Evolutionary conservation across 176 grass and related monocot species (phyloP).

Genomic region (Bolboschoenus planiculmis): DNA sequence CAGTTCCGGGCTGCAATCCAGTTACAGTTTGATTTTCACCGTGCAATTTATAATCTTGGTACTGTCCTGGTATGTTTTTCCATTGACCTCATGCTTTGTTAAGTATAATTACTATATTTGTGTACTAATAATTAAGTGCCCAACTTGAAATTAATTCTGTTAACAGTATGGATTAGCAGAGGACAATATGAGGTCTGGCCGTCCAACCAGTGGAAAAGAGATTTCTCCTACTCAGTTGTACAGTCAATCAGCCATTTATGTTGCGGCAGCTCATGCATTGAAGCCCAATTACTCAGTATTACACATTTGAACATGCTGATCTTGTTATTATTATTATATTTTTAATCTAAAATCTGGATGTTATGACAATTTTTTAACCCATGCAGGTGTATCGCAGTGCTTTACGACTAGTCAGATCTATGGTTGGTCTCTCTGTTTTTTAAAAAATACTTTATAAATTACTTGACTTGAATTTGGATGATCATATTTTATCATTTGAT

Average conservation of each 20-base stretch:
- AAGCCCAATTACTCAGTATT: slow-evolving; percentile 90
- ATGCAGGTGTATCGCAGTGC: slow-evolving; percentile 98
- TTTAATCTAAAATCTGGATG: neutral
- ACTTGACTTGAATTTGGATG: neutral
- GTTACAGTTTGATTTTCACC: slow-evolving; percentile 98
- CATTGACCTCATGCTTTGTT: slow-evolving; percentile 8
- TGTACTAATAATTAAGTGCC: neutral
- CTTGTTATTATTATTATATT: neutral
- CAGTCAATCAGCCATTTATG: slow-evolving; percentile 98
- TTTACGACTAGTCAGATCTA: slow-evolving; percentile 75
- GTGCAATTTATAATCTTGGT: slow-evolving; percentile 98
- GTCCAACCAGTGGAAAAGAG: slow-evolving; percentile 42
- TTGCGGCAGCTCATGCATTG: slow-evolving; percentile 97
- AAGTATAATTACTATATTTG: slow-evolving; percentile 18
- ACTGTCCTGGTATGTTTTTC: slow-evolving; percentile 70
- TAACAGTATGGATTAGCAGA: slow-evolving; percentile 96
- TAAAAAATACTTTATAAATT: neutral
- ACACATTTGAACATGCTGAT: neutral
- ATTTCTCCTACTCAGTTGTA: slow-evolving; percentile 70
- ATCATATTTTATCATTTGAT: neutral
- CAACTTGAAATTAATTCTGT: slow-evolving; percentile 16
- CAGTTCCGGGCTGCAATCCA: slow-evolving; percentile 97
- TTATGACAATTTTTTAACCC: slow-evolving; percentile 1
- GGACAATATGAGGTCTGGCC: slow-evolving; percentile 86
- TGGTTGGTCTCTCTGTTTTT: slow-evolving; percentile 39